These are phyloP conservation scores for Pseudogymnoascus sp. DNA, from an alignment of 2,329 filamentous ascomycete genomes.

Conservation along the genomic window DNA sequence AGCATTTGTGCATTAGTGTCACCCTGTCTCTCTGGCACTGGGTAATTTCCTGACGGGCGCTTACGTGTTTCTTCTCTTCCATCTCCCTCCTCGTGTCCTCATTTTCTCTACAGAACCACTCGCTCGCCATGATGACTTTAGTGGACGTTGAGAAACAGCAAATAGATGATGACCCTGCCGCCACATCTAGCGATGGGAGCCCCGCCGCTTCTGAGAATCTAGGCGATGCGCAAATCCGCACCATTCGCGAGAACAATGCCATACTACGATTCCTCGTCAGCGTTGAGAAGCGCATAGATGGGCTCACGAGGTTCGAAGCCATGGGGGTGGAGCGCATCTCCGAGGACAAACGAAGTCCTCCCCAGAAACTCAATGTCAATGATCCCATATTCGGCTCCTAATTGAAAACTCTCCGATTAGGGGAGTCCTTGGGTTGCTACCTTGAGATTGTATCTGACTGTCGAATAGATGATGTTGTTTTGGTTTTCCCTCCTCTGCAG, in stretches of 20 bases:
- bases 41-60: neutral
- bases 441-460: neutral
- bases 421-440: neutral
- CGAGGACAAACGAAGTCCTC: constrained; percentile 6
- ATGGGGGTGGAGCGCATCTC: constrained; percentile 10
- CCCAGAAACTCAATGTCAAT: constrained; percentile 10
- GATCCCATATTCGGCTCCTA: neutral
- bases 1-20: neutral
- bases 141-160: constrained; percentile 10
- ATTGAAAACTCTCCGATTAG: neutral
- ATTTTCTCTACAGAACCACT: neutral
- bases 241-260: constrained; percentile 5
- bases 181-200: neutral
- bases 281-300: constrained; percentile 8
- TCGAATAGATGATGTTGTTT: constrained; percentile 4
- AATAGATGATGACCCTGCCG: constrained; percentile 5
- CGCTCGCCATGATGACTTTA: neutral
- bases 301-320: constrained; percentile 1
- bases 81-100: neutral
- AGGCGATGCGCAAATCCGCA: neutral
- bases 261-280: constrained; percentile 1
- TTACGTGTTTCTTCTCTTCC: neutral
- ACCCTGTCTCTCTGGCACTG: neutral
- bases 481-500: constrained; percentile 13
- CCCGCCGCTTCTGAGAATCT: neutral